These are phyloP conservation scores for Trichothecium roseum DNA, from an alignment of 2,329 filamentous ascomycete genomes.

Conservation along the genomic window DNA sequence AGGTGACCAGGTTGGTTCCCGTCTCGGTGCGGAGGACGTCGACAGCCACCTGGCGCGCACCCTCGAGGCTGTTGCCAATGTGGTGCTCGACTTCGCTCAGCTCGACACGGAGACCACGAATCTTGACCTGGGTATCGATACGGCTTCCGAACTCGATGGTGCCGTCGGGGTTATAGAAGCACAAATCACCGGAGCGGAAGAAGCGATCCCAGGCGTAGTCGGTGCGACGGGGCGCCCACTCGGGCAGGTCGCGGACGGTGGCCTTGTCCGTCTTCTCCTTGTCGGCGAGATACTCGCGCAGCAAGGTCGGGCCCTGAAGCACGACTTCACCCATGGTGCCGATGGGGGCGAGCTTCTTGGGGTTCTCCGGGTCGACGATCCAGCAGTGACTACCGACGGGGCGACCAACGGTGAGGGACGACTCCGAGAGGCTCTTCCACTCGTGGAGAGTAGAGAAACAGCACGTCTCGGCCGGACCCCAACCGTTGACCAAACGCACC, in stretches of 20 bases:
- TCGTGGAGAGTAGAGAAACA: slow-evolving; percentile 6
- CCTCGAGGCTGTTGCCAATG: slow-evolving; percentile 1
- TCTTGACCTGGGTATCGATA: slow-evolving; percentile 4
- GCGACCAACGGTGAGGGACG: slow-evolving; percentile 3
- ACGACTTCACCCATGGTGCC: slow-evolving; percentile 8
- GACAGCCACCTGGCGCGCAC: background rate
- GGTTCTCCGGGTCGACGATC: slow-evolving; percentile 6
- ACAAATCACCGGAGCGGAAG: slow-evolving; percentile 1
- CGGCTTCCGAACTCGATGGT: slow-evolving; percentile 1
- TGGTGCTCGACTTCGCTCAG: slow-evolving; percentile 2
- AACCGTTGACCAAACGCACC: slow-evolving; percentile 4
- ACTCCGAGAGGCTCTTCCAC: background rate
- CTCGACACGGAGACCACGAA: slow-evolving; percentile 1
- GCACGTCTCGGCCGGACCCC: slow-evolving; percentile 7
- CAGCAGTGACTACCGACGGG: slow-evolving; percentile 6
- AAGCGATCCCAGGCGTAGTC: background rate
- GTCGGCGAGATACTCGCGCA: slow-evolving; percentile 35
- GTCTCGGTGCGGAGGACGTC: slow-evolving; percentile 1
- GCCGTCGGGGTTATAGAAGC: slow-evolving; percentile 1
- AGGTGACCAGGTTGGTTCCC: slow-evolving; percentile 1
- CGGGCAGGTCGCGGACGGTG: background rate
- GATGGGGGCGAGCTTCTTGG: slow-evolving; percentile 4
- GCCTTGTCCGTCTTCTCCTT: slow-evolving; percentile 14
- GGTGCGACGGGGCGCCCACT: background rate
- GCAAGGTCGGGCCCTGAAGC: slow-evolving; percentile 23